A percentile compares a stretch with the other conserved stretches of the same genome.
Conservation (phyloP, 1,284 basidiomycete species). For the Puccinia sorghi region DNA sequence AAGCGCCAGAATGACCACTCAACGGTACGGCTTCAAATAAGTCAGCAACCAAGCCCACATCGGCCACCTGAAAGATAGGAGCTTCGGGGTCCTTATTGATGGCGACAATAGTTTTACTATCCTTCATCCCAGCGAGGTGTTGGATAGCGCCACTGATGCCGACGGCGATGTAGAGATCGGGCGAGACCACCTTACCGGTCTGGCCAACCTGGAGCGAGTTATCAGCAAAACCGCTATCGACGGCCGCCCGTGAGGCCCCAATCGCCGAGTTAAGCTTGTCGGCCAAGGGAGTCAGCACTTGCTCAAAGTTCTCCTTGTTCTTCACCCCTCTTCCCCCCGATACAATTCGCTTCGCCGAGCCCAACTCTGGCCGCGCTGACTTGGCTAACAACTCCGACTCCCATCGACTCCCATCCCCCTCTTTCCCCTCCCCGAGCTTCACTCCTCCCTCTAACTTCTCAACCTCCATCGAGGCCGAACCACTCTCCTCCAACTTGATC, state of each 20-base stretch:
- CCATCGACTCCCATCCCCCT: slow-evolving; percentile 62
- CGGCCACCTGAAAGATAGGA: slow-evolving; percentile 98
- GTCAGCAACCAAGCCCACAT: slow-evolving; percentile 81
- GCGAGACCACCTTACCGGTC: slow-evolving; percentile 82
- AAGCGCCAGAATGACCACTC: background rate
- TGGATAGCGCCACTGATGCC: slow-evolving; percentile 99
- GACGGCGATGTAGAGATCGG: slow-evolving; percentile 90
- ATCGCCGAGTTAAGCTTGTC: slow-evolving; percentile 92
- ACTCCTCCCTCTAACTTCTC: slow-evolving; percentile 64
- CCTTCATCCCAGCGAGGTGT: slow-evolving; percentile 99
- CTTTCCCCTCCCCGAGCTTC: background rate
- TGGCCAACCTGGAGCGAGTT: slow-evolving; percentile 98
- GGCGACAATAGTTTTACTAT: slow-evolving; percentile 96
- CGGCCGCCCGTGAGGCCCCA: slow-evolving; percentile 93
- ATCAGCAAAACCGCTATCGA: slow-evolving; percentile 97
- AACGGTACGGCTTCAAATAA: slow-evolving; percentile 58
- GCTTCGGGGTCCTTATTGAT: slow-evolving; percentile 99
- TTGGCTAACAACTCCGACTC: slow-evolving; percentile 68
- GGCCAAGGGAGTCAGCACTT: slow-evolving; percentile 86
- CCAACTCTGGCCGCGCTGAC: slow-evolving; percentile 90
- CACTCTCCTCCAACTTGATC: slow-evolving; percentile 10
- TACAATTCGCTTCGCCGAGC: slow-evolving; percentile 81
- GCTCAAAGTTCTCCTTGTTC: slow-evolving; percentile 86
- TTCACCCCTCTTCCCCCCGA: slow-evolving; percentile 96
- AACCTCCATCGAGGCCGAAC: slow-evolving; percentile 64